A percentile compares a stretch with the other conserved stretches of the same genome.
These are phyloP conservation scores for Geoglossum glabrum DNA, from an alignment of 495 filamentous ascomycete species.

Conservation along the genomic window DNA sequence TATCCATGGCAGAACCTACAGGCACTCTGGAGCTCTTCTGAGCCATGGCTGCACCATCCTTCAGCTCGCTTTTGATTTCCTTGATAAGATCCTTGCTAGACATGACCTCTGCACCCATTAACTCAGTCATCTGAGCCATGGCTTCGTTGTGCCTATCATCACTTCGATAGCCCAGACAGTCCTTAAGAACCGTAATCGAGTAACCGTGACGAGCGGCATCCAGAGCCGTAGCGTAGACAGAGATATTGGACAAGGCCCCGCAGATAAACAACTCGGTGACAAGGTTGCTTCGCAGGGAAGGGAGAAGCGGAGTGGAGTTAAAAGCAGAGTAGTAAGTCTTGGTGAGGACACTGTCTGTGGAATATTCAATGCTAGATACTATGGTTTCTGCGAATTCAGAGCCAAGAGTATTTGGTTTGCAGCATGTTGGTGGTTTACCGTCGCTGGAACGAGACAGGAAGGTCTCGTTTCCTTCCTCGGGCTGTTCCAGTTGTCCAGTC, in stretches of 20 bases:
- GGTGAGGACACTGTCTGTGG: conserved; percentile 42
- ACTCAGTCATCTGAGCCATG: conserved; percentile 51
- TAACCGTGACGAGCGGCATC: conserved; percentile 80
- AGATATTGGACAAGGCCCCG: conserved; percentile 72
- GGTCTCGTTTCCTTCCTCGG: conserved; percentile 32
- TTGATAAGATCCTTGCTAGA: conserved; percentile 34
- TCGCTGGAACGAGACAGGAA: conserved; percentile 29
- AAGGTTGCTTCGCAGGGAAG: conserved; percentile 50
- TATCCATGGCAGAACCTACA: conserved; percentile 3
- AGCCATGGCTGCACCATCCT: background rate
- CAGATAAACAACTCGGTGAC: conserved; percentile 86
- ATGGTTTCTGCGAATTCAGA: conserved; percentile 23
- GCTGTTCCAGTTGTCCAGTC: conserved; percentile 17
- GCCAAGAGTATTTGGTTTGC: conserved; percentile 41
- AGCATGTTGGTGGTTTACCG: conserved; percentile 25
- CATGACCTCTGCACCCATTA: conserved; percentile 50
- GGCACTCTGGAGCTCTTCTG: background rate
- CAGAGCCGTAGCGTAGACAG: conserved; percentile 78
- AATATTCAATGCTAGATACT: conserved; percentile 11
- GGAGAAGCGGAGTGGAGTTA: conserved; percentile 46
- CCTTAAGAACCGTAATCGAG: conserved; percentile 63
- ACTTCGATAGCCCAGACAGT: conserved; percentile 73
- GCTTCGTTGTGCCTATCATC: conserved; percentile 54
- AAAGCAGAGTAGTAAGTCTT: conserved; percentile 87
- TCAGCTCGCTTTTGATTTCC: background rate